Conservation (phyloP, 73 alveolate species). For the Diophrys sp. region DNA sequence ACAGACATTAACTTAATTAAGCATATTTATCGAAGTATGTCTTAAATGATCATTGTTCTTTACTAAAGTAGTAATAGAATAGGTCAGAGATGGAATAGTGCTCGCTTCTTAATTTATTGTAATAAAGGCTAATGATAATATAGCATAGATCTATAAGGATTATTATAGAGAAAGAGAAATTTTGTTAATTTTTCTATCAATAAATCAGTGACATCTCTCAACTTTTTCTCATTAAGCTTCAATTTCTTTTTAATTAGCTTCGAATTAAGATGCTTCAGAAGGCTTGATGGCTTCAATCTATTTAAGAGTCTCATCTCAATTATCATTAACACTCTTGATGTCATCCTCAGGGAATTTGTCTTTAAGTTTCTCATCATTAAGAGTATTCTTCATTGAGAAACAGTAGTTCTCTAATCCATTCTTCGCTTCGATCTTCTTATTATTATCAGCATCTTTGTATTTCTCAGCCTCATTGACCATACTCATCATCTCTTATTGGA, state of each 20-base stretch:
- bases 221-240: constrained; percentile 79
- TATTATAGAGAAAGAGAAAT: no score
- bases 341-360: constrained; percentile 78
- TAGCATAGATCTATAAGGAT: no score
- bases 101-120: no score
- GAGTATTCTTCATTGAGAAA: constrained; percentile 75
- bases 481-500: constrained; percentile 79
- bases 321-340: constrained; percentile 66
- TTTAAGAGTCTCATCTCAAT: constrained; percentile 61
- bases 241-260: constrained; percentile 70
- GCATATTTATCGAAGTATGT: no score
- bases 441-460: constrained; percentile 87
- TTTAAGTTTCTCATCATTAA: constrained; percentile 84
- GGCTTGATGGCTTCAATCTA: constrained; percentile 74
- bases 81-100: no score
- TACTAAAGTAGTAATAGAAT: no score
- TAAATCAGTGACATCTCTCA: no score
- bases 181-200: no score
- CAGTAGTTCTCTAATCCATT: constrained; percentile 81
- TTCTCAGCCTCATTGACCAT: constrained; percentile 87
- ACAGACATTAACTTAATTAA: no score
- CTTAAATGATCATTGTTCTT: no score
- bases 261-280: constrained; percentile 58
- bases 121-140: no score
- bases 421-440: constrained; percentile 82